Conservation (phyloP, 1,284 basidiomycete genomes). For the Cutaneotrichosporon curvatum region DNA sequence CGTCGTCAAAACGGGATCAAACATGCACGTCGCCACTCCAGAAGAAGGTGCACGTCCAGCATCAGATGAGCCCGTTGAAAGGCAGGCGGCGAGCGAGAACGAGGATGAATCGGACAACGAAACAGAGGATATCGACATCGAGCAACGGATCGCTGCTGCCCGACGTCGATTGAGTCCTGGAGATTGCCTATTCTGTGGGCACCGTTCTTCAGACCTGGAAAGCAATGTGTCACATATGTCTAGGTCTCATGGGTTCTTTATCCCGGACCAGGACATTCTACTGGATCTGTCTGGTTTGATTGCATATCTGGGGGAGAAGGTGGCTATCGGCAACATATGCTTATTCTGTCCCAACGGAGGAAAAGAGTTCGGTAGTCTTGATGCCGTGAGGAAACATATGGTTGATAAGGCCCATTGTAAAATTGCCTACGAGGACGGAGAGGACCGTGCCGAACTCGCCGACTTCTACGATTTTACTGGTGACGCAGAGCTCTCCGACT, state of each 20-base stretch:
- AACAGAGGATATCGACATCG: constrained; percentile 31
- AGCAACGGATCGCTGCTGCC: constrained; percentile 64
- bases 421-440: constrained; percentile 76
- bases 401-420: constrained; percentile 92
- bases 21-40: no score
- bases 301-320: constrained; percentile 84
- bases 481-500: constrained; percentile 55
- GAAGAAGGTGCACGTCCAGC: no score
- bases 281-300: constrained; percentile 76
- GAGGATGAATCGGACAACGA: constrained; percentile 50
- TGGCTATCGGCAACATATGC: constrained; percentile 87
- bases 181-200: constrained; percentile 81
- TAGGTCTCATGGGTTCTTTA: constrained; percentile 80
- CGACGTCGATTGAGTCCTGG: constrained; percentile 55
- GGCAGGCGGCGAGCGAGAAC: constrained; percentile 24
- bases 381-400: constrained; percentile 90
- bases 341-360: constrained; percentile 75
- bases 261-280: constrained; percentile 89
- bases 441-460: constrained; percentile 76
- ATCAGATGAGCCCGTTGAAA: neutral
- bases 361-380: constrained; percentile 67
- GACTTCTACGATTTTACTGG: constrained; percentile 89
- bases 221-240: constrained; percentile 84
- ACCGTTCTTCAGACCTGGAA: constrained; percentile 53
- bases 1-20: no score